Conservation (phyloP, 768 basidiomycete species). For the Panus rudis region DNA sequence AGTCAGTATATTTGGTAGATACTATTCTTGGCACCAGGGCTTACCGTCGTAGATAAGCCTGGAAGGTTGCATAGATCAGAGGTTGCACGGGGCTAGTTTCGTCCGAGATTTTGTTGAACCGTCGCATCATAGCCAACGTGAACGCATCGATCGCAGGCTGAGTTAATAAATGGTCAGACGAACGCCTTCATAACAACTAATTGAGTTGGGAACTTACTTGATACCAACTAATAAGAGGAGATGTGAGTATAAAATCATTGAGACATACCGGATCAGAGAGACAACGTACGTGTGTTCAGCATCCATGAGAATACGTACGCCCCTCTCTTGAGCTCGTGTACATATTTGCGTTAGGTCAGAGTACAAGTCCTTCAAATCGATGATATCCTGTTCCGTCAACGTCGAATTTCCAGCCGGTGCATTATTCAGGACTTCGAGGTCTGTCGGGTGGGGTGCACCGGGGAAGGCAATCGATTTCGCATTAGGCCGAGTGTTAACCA, state of each 20-base stretch:
- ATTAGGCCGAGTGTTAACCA: slow-evolving; percentile 36
- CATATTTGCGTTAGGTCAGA: slow-evolving; percentile 61
- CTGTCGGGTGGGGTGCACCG: slow-evolving; percentile 53
- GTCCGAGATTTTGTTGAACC: slow-evolving; percentile 54
- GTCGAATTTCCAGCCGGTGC: slow-evolving; percentile 14
- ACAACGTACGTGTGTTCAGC: slow-evolving; percentile 66
- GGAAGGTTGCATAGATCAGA: slow-evolving; percentile 79
- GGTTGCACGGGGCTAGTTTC: slow-evolving; percentile 40
- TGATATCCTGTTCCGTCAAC: slow-evolving; percentile 51
- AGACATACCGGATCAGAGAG: too few species aligned
- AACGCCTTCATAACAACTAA: neutral
- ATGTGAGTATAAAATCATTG: neutral
- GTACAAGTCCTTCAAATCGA: slow-evolving; percentile 53
- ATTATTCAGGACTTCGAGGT: slow-evolving; percentile 44
- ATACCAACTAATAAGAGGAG: slow-evolving; percentile 25
- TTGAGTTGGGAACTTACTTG: slow-evolving; percentile 28
- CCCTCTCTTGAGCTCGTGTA: slow-evolving; percentile 47
- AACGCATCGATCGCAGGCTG: slow-evolving; percentile 82
- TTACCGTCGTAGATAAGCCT: slow-evolving; percentile 78
- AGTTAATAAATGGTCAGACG: neutral
- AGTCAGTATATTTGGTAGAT: slow-evolving; percentile 2
- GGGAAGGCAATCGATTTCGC: slow-evolving; percentile 50
- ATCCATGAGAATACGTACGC: slow-evolving; percentile 71
- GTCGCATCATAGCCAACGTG: slow-evolving; percentile 63
- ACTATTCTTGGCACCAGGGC: slow-evolving; percentile 6